Conservation (phyloP, 2,329 filamentous ascomycete genomes). For the Colletotrichum trifolii region DNA sequence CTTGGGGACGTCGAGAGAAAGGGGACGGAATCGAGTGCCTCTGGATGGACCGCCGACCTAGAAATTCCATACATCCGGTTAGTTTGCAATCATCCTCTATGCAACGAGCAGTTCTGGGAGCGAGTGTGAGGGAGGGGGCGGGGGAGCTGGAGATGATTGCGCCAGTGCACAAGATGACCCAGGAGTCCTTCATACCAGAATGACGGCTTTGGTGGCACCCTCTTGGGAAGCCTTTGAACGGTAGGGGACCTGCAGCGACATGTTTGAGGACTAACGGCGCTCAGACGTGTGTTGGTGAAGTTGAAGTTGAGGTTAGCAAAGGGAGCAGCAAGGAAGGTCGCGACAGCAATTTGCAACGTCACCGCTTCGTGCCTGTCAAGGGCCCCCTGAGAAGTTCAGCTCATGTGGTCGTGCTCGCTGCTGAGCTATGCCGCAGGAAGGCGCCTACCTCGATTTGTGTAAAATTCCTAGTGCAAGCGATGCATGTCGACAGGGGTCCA, state of each 20-base stretch:
- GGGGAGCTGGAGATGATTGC: constrained; percentile 23
- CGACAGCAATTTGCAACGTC: constrained; percentile 30
- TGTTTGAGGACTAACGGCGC: constrained; percentile 40
- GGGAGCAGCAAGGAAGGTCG: constrained; percentile 9
- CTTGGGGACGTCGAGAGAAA: constrained; percentile 97
- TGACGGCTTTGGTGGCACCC: constrained; percentile 87
- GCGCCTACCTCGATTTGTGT: not conserved
- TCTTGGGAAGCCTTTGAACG: constrained; percentile 62
- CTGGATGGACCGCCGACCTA: constrained; percentile 95
- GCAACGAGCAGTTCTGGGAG: constrained; percentile 11
- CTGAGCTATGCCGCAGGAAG: not conserved
- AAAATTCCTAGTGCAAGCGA: constrained; percentile 23
- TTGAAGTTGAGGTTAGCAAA: not conserved
- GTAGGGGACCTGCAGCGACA: constrained; percentile 69
- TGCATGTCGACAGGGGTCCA: constrained; percentile 20
- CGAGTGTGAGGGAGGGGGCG: constrained; percentile 37
- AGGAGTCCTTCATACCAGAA: constrained; percentile 71
- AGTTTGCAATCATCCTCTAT: constrained; percentile 38
- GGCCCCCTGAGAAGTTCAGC: constrained; percentile 29
- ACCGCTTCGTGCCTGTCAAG: constrained; percentile 31
- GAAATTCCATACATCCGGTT: constrained; percentile 35
- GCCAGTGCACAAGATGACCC: constrained; percentile 22
- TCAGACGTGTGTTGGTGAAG: constrained; percentile 34
- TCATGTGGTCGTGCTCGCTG: constrained; percentile 5
- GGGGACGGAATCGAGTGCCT: constrained; percentile 93